Evolutionary conservation across 1,284 basidiomycete species (phyloP).

Genomic region (Schizophyllum amplum): DNA sequence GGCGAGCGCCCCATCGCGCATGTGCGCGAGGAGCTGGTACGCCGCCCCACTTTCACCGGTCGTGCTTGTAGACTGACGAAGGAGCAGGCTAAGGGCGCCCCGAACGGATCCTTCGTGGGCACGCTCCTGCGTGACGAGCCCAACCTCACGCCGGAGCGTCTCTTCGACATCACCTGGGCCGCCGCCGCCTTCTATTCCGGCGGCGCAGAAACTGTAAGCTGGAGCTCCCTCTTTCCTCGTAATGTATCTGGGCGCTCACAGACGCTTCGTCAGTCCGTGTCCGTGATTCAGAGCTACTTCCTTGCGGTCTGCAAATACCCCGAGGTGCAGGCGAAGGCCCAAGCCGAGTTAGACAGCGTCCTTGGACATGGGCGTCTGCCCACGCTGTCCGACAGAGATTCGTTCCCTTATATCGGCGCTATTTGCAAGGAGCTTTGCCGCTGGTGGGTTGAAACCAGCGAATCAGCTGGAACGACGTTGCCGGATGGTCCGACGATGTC

Average conservation of each 20-base stretch:
- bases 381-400: slow-evolving; percentile 36
- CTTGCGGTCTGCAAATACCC: slow-evolving; percentile 34
- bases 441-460: slow-evolving; percentile 18
- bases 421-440: slow-evolving; percentile 29
- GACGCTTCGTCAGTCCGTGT: slow-evolving; percentile 24
- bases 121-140: slow-evolving; percentile 17
- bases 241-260: not conserved
- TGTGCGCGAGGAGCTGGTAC: slow-evolving; percentile 41
- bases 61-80: not conserved
- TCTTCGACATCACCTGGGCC: slow-evolving; percentile 30
- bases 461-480: not conserved
- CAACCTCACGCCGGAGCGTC: slow-evolving; percentile 17
- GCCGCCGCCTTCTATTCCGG: slow-evolving; percentile 26
- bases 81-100: slow-evolving; percentile 23
- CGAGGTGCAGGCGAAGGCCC: slow-evolving; percentile 34
- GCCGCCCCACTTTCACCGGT: not conserved
- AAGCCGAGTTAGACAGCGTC: slow-evolving; percentile 44
- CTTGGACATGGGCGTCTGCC: slow-evolving; percentile 43
- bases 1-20: slow-evolving; percentile 32
- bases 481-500: too few relatives aligned
- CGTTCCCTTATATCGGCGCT: slow-evolving; percentile 42
- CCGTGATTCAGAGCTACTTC: slow-evolving; percentile 31
- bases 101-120: slow-evolving; percentile 23
- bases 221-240: slow-evolving; percentile 7
- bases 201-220: slow-evolving; percentile 27